Conservation (phyloP, 192 early-diverging fungal species). For the Dispira simplex region DNA sequence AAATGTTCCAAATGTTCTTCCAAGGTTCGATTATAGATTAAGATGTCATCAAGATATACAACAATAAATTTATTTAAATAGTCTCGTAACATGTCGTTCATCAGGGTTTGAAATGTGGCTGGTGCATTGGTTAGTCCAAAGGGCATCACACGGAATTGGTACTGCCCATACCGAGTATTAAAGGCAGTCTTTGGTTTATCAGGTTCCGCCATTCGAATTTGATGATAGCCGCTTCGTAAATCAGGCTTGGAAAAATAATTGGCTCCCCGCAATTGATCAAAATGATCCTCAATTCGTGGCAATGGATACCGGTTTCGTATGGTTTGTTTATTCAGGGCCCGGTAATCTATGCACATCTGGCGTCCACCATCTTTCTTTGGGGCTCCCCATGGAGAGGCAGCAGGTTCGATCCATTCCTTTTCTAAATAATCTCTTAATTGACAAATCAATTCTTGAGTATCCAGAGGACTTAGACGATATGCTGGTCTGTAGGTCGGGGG, state of each 20-base stretch:
- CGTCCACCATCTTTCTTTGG: constrained; percentile 26
- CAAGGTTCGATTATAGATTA: constrained; percentile 18
- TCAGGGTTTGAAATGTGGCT: constrained; percentile 28
- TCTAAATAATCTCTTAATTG: not conserved
- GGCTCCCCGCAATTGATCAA: constrained; percentile 18
- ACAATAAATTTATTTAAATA: constrained; percentile 15
- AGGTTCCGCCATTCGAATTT: constrained; percentile 17
- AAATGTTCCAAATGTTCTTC: constrained; percentile 20
- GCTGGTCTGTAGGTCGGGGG: not conserved
- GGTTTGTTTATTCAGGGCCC: constrained; percentile 30
- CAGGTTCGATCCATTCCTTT: constrained; percentile 19
- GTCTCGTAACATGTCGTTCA: constrained; percentile 24
- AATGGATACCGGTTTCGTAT: constrained; percentile 30
- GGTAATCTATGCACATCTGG: constrained; percentile 28
- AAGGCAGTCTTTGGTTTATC: constrained; percentile 30
- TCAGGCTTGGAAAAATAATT: constrained; percentile 27
- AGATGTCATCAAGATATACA: constrained; percentile 23
- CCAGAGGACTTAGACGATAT: not conserved
- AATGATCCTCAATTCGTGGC: constrained; percentile 27
- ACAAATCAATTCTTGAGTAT: not conserved
- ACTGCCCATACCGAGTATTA: constrained; percentile 15
- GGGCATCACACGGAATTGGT: constrained; percentile 38
- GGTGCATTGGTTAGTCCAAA: constrained; percentile 29
- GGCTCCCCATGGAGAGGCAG: constrained; percentile 22
- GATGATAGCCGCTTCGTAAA: constrained; percentile 24